Conservation (phyloP, 2,329 filamentous ascomycete genomes). For the Pseudocercospora cruenta region DNA sequence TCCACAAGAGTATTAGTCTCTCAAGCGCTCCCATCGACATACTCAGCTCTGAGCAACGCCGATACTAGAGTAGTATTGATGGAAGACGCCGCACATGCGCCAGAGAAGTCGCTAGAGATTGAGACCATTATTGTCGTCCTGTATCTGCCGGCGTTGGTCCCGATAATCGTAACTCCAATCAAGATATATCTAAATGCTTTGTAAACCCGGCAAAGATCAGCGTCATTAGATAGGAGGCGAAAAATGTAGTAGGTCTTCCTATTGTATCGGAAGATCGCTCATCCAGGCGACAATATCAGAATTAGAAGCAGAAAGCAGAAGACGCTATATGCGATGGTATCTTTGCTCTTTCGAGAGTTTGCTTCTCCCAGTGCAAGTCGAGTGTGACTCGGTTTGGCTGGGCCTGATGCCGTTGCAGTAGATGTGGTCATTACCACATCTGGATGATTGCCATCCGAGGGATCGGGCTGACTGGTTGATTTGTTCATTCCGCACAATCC, state of each 20-base stretch:
- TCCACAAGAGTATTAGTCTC: not conserved
- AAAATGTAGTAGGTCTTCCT: not conserved
- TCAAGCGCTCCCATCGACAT: not conserved
- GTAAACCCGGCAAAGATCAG: not conserved
- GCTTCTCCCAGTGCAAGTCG: not conserved
- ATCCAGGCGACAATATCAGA: not conserved
- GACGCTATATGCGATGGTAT: not conserved
- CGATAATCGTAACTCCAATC: not conserved
- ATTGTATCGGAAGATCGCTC: not conserved
- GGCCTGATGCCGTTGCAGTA: not conserved
- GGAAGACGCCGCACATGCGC: not conserved
- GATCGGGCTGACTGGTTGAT: not conserved
- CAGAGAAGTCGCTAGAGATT: not conserved
- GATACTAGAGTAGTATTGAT: not conserved
- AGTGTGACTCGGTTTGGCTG: not conserved
- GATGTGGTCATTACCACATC: not conserved
- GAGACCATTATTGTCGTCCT: not conserved
- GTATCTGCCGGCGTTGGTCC: not conserved
- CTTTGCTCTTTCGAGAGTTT: not conserved
- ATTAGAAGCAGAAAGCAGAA: not conserved
- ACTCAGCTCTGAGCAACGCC: not conserved
- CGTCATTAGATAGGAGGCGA: not conserved
- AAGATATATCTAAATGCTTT: not conserved
- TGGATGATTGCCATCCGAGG: not conserved
- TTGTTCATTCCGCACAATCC: slow-evolving; percentile 30